Evolutionary conservation across 768 basidiomycete species (phyloP).

Genomic region (Dioszegia aurantiaca): DNA sequence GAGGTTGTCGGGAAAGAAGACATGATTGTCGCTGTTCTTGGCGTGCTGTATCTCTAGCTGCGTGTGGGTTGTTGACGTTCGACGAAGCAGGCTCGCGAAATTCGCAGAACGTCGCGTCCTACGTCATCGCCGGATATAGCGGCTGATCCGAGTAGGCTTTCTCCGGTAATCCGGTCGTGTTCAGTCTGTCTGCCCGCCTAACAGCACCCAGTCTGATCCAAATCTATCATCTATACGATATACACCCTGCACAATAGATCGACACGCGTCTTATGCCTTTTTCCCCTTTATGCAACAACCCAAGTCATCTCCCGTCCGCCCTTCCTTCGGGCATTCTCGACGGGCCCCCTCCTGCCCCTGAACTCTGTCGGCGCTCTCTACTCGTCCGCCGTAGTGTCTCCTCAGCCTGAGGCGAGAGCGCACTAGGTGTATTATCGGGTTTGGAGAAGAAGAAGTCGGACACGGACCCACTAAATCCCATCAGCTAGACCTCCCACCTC

Average conservation of each 20-base stretch:
- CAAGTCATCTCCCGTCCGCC: slow-evolving; percentile 1
- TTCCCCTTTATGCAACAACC: neutral
- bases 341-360: neutral
- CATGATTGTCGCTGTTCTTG: too few relatives aligned
- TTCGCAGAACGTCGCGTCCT: too few relatives aligned
- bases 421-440: slow-evolving; percentile 25
- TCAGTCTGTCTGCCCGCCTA: too few relatives aligned
- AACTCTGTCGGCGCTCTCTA: neutral
- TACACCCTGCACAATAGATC: neutral
- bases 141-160: too few relatives aligned
- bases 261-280: neutral
- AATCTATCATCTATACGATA: neutral
- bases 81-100: too few relatives aligned
- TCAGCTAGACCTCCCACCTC: neutral
- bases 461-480: slow-evolving; percentile 43
- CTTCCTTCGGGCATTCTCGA: too few relatives aligned
- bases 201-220: too few relatives aligned
- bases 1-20: too few relatives aligned
- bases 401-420: neutral
- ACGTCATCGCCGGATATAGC: too few relatives aligned
- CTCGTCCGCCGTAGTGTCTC: slow-evolving; percentile 1
- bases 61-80: too few relatives aligned
- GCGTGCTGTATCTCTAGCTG: too few relatives aligned
- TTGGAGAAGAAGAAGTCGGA: slow-evolving; percentile 52
- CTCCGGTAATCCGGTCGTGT: too few relatives aligned